Percentiles rank a stretch among this genome's conserved stretches.
phyloP scores from a whole-genome alignment of 2,329 filamentous ascomycete species.

The Onygena corvina region DNA sequence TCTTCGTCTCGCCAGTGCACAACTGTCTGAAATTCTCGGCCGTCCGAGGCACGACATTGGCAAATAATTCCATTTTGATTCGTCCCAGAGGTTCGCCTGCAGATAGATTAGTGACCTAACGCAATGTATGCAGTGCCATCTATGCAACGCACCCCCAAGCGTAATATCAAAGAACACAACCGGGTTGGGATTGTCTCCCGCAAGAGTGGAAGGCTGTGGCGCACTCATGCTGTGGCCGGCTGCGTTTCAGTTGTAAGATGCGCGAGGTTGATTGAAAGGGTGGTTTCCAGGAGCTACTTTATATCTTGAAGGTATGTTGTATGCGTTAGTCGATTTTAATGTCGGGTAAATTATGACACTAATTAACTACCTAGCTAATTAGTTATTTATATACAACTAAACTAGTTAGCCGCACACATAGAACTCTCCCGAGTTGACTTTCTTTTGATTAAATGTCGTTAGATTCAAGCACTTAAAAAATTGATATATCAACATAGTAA shows the following conservation, averaged over 20 bases:
- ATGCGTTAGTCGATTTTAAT: neutral
- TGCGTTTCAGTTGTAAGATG: neutral
- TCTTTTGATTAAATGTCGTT: too few species aligned
- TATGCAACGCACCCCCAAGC: conserved; percentile 32
- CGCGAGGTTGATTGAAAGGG: neutral
- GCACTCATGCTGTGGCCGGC: neutral
- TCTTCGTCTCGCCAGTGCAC: conserved; percentile 86
- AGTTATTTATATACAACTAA: too few species aligned
- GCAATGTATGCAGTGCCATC: neutral
- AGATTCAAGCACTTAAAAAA: too few species aligned
- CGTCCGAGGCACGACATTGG: conserved; percentile 69
- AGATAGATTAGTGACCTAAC: neutral
- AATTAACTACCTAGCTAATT: too few species aligned
- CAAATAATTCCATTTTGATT: conserved; percentile 83
- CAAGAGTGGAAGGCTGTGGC: neutral
- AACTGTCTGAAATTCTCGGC: conserved; percentile 96
- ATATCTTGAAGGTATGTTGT: too few species aligned
- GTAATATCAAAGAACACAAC: conserved; percentile 41
- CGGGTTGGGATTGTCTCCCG: conserved; percentile 19
- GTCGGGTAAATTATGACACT: conserved; percentile 3
- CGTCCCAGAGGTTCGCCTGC: conserved; percentile 74
- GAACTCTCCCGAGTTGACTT: too few species aligned
- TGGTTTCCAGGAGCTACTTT: neutral
- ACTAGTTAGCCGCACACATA: too few species aligned
- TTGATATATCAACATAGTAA: too few species aligned